Conservation (phyloP, 2,329 filamentous ascomycete genomes). For the Alternaria alternata region DNA sequence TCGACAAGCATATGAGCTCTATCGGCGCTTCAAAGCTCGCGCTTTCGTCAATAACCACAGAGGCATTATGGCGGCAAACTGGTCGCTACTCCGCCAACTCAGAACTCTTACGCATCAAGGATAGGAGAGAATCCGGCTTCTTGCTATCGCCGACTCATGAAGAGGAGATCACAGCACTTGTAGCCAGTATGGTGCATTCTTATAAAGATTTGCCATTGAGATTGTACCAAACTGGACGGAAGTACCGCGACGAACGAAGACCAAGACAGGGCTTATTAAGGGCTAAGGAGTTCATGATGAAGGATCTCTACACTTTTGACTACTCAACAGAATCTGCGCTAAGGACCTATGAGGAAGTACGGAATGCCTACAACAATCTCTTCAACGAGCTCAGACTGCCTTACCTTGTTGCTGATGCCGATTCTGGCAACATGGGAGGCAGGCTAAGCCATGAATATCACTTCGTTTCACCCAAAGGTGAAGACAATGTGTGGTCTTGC, state of each 20-base stretch:
- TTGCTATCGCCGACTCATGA: conserved; percentile 93
- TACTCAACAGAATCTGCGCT: conserved; percentile 71
- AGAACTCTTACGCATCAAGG: conserved; percentile 84
- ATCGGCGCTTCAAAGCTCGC: conserved; percentile 83
- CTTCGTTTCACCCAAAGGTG: conserved; percentile 78
- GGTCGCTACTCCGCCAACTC: conserved; percentile 79
- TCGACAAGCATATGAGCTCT: conserved; percentile 87
- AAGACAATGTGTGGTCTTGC: conserved; percentile 85
- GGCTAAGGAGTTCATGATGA: conserved; percentile 94
- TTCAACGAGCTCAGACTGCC: conserved; percentile 86
- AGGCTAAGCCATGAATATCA: conserved; percentile 95
- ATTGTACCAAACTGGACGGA: conserved; percentile 90
- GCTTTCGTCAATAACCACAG: conserved; percentile 84
- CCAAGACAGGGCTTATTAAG: conserved; percentile 88
- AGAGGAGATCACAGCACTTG: conserved; percentile 89
- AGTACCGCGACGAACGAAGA: conserved; percentile 91
- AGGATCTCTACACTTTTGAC: conserved; percentile 97
- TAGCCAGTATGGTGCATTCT: conserved; percentile 75
- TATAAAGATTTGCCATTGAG: conserved; percentile 87
- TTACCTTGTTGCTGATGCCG: conserved; percentile 84
- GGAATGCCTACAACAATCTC: conserved; percentile 75
- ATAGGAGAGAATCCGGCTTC: conserved; percentile 77
- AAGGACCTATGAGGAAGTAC: conserved; percentile 80
- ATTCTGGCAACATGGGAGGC: conserved; percentile 96
- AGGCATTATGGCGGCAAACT: conserved; percentile 82